Evolutionary conservation across 768 basidiomycete species (phyloP).

Genomic region (Tulasnella sp.): DNA sequence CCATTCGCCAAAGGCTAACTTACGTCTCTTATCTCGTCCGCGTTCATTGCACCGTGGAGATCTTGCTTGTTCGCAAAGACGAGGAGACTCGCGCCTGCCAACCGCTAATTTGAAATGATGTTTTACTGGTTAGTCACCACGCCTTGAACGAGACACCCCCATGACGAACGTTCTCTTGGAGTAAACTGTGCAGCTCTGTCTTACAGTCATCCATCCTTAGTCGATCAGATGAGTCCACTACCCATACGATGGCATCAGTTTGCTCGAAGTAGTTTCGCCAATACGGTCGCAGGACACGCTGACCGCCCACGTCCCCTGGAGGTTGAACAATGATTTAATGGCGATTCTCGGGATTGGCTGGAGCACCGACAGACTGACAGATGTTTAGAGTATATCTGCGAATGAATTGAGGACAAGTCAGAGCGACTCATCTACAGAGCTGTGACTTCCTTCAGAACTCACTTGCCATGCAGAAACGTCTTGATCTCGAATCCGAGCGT

Average conservation of each 20-base stretch:
- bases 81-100: constrained; percentile 90
- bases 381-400: constrained; percentile 67
- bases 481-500: constrained; percentile 99
- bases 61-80: constrained; percentile 99
- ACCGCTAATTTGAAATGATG: constrained; percentile 41
- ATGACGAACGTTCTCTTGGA: constrained; percentile 77
- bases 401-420: background rate
- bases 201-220: constrained; percentile 85
- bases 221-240: constrained; percentile 90
- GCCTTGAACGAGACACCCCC: background rate
- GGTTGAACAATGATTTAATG: background rate
- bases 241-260: constrained; percentile 97
- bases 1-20: constrained; percentile 25
- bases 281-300: constrained; percentile 89
- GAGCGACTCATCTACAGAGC: no score
- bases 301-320: constrained; percentile 96
- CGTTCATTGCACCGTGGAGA: constrained; percentile 73
- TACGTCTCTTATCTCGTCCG: constrained; percentile 73
- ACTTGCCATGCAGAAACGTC: constrained; percentile 88
- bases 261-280: constrained; percentile 99
- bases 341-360: background rate
- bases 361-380: constrained; percentile 32
- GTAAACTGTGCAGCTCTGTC: constrained; percentile 70
- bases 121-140: background rate
- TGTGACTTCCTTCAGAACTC: constrained; percentile 23